Base-by-base conservation (phyloP, 805 yeast genomes). In the Hermanozyma aechmeae region DNA sequence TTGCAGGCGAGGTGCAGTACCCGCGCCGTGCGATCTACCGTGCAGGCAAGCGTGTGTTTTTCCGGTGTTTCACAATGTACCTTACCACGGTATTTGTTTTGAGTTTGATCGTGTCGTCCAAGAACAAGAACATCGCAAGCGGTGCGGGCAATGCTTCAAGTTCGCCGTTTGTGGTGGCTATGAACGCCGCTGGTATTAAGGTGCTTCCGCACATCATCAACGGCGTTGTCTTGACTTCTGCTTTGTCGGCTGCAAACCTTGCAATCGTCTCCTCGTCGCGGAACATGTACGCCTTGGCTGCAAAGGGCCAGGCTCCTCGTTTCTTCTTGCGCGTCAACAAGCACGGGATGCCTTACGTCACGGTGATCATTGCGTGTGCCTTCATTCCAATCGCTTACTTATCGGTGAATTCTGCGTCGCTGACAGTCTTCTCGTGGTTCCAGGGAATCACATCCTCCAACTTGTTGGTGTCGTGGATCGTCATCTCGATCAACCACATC, bases 141-240 rank as follows among this genome's bases (percentile, higher is more conserved):
- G 47, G 48, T 28, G 38, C 46, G 31, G 46, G 61, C 6, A 43
- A 36, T 41, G 53, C 58, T 15, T 23, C 43, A 19, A 53, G 61
- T 8, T 60, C 66, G 8, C 65, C 66, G 10, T 61, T 58, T 31
- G 66, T 61, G 11, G 45, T 61, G 35, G 65, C 62, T 7, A 54
- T 60, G 37, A 39, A 45, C 27, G 37, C 46, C 23, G 56, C 54
- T 9, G 51, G 51, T 5, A 57, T 61, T 19, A 43, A 39, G 20
- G 65, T 46, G 0, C 43, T 61, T 15, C 62, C 61, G 8, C 51
- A 48, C 34, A 45, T 57, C 16, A 50, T 61, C 29, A 61, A 61
- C 38, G 66, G 56, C 9, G 53, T 54, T 21, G 59, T 60, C 20
- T 40, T 59, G 27, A 52, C 62, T 1, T 58, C 65, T 9, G 68